phyloP scores from a whole-genome alignment of 2,329 filamentous ascomycete genomes.

The Aspergillus udagawae region DNA sequence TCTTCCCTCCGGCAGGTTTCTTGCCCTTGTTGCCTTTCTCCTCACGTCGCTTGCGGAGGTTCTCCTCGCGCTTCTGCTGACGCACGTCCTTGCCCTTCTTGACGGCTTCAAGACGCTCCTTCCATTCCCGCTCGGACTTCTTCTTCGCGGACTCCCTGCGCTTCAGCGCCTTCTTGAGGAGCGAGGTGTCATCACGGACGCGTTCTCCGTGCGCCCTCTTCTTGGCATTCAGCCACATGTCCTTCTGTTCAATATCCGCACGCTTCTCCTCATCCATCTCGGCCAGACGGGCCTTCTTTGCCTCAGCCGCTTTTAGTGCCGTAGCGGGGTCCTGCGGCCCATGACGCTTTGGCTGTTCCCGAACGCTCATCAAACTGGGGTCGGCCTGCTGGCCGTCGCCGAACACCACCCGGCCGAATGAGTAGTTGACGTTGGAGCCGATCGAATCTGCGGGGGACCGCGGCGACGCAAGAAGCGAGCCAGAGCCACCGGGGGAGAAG shows the following conservation, averaged over 20 bases:
- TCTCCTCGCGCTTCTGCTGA: slow-evolving; percentile 78
- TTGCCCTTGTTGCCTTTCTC: slow-evolving; percentile 62
- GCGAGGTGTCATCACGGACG: slow-evolving; percentile 76
- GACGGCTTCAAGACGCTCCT: slow-evolving; percentile 67
- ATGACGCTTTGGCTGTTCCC: slow-evolving; percentile 70
- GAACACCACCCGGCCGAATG: slow-evolving; percentile 90
- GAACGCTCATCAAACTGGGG: slow-evolving; percentile 58
- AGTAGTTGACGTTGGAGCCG: slow-evolving; percentile 62
- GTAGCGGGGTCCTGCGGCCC: slow-evolving; percentile 81
- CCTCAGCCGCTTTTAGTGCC: slow-evolving; percentile 79
- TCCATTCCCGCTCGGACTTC: slow-evolving; percentile 89
- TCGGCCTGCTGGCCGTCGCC: slow-evolving; percentile 78
- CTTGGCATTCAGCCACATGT: slow-evolving; percentile 87
- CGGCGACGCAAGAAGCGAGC: slow-evolving; percentile 54
- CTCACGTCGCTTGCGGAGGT: slow-evolving; percentile 69
- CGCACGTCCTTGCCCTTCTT: slow-evolving; percentile 71
- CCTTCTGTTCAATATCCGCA: slow-evolving; percentile 85
- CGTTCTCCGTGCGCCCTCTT: slow-evolving; percentile 85
- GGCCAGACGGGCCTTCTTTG: slow-evolving; percentile 76
- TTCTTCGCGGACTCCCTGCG: slow-evolving; percentile 85
- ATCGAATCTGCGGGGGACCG: slow-evolving; percentile 46
- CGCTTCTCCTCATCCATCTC: slow-evolving; percentile 75
- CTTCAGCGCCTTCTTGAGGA: slow-evolving; percentile 93
- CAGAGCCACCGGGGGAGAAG: slow-evolving; percentile 55
- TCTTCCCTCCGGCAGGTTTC: slow-evolving; percentile 33